Conservation (phyloP, 1,284 basidiomycete species). For the Schizopora paradoxa region DNA sequence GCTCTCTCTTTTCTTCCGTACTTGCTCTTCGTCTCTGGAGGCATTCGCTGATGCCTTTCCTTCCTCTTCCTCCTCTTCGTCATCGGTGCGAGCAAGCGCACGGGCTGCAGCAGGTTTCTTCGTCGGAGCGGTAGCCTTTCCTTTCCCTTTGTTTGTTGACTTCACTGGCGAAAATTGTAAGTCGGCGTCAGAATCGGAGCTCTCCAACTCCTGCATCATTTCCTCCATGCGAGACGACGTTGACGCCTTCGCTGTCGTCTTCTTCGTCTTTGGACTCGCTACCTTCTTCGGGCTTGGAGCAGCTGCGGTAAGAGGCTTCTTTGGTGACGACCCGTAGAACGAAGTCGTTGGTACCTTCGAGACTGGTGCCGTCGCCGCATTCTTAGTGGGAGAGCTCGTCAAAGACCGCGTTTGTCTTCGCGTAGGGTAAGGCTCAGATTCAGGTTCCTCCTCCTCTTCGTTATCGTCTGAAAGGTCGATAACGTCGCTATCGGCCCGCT, state of each 20-base stretch:
- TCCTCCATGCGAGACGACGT: constrained; percentile 2
- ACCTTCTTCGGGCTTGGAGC: too few relatives aligned
- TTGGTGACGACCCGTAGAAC: too few relatives aligned
- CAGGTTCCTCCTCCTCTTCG: not conserved
- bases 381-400: not conserved
- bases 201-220: not conserved
- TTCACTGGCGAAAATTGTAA: constrained; percentile 4
- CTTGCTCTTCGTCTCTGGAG: too few relatives aligned
- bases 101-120: not conserved
- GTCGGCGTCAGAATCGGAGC: constrained; percentile 8
- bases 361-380: too few relatives aligned
- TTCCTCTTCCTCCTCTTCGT: constrained; percentile 2
- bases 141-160: not conserved
- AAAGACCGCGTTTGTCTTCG: too few relatives aligned
- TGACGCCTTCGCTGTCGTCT: not conserved
- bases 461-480: not conserved
- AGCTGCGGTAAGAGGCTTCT: too few relatives aligned
- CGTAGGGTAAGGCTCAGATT: too few relatives aligned
- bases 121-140: not conserved
- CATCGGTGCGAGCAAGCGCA: not conserved
- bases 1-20: too few relatives aligned
- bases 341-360: too few relatives aligned
- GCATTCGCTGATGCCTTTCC: not conserved
- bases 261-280: not conserved
- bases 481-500: not conserved